Evolutionary conservation across 192 early-diverging fungal species (phyloP), one percentile per base, ranked within the genome.

Genomic region (Mortierella claussenii): DNA sequence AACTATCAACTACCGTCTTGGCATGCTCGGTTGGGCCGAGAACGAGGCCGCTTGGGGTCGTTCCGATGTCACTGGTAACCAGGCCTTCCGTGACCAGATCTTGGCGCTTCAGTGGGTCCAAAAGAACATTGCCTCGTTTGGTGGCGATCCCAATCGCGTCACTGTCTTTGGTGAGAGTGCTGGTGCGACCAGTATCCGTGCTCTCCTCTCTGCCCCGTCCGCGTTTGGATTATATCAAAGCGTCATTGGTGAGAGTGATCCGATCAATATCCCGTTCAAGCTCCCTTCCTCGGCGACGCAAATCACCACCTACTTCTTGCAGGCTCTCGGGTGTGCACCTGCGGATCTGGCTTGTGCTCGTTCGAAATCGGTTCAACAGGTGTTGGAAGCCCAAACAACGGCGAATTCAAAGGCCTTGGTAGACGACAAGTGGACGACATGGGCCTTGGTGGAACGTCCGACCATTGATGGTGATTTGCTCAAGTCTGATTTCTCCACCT

Each of bases 31-130:
- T 12, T 68, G 59, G 65, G 34, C 63, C 13, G 68, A 70, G 47
- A 50, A 60, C 21, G 32, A 27, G 24, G 17, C 43, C 44, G 44
- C 53, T 4, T 62, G 51, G 53, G 2, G 23, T 11, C 43, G 54
- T 1, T 54, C 53, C 1, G 24, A 32, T 7, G 54, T 70, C 20
- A 53, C 68, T 31, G 68, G 68, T 28, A 70, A 70, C 53, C 59
- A 62, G 32, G 68, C 59, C 21, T 45, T 89, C 24, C 76, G 78
- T 17, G 88, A 89, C 67, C 87, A 89, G 59, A 55, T 81, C 27
- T 32, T 68, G 11, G 88, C 87, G 12, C 44, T 89, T 0, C 45
- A 80, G 30, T 89, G 88, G 87, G 79, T 88, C 10, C 42, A 84
- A 31, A 49, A 84, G 34, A 83, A 89, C 60, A 86, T 89, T 67